phyloP scores from a whole-genome alignment of 2,329 filamentous ascomycete genomes.

The Pezicula neosporulosa region DNA sequence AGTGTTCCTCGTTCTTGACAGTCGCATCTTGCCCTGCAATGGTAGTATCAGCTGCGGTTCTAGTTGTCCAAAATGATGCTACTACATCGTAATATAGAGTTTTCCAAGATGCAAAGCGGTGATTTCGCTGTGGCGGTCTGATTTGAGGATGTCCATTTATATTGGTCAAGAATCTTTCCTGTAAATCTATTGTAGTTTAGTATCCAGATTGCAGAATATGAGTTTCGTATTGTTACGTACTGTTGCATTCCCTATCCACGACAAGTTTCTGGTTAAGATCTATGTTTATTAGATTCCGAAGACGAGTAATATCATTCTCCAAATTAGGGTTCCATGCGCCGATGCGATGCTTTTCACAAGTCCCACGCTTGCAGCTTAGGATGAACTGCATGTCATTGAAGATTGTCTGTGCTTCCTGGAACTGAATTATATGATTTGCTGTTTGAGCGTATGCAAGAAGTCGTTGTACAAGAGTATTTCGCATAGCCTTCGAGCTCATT shows the following conservation, averaged over 20 bases:
- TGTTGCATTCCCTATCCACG: neutral
- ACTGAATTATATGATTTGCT: conserved; percentile 2
- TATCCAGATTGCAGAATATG: neutral
- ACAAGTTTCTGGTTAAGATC: conserved; percentile 3
- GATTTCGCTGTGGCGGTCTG: neutral
- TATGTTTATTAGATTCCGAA: conserved; percentile 13
- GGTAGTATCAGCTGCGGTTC: neutral
- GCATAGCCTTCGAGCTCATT: neutral
- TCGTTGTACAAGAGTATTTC: conserved; percentile 2
- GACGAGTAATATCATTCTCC: conserved; percentile 6
- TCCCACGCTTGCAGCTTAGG: conserved; percentile 1
- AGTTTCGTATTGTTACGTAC: neutral
- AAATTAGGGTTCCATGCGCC: conserved; percentile 4
- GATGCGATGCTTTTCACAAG: neutral
- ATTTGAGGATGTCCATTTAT: neutral
- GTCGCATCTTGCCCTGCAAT: neutral
- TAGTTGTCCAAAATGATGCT: conserved; percentile 7
- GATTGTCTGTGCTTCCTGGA: conserved; percentile 4
- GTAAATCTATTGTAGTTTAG: neutral
- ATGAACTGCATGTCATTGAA: conserved; percentile 14
- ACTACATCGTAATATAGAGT: conserved; percentile 9
- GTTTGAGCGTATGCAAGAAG: conserved; percentile 8
- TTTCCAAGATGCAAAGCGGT: conserved; percentile 1
- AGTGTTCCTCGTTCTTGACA: neutral
- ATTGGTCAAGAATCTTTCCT: too few species aligned